Conservation (phyloP, 306 rosid species). For the Myrica gale region DNA sequence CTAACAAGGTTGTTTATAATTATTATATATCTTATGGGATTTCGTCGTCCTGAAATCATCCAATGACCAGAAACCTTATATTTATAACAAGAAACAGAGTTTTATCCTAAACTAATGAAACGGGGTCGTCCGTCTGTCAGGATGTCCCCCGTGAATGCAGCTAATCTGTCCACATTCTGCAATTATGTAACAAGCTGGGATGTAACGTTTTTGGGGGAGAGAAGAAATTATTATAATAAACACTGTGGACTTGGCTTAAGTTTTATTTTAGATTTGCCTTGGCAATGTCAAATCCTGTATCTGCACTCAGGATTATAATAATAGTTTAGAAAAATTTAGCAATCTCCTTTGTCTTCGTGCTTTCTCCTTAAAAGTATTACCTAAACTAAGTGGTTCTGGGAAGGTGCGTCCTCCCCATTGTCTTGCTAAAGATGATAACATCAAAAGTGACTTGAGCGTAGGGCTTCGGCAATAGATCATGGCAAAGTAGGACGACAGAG, state of each 20-base stretch:
- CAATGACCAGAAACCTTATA: slow-evolving; percentile 17
- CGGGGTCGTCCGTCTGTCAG: slow-evolving; percentile 35
- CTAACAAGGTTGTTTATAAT: slow-evolving; percentile 2
- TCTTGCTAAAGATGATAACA: slow-evolving; percentile 40
- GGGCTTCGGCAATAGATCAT: slow-evolving; percentile 17
- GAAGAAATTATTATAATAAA: slow-evolving; percentile 1
- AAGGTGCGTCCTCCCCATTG: slow-evolving; percentile 32
- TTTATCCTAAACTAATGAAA: slow-evolving; percentile 2
- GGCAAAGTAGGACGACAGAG: neutral
- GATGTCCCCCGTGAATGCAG: slow-evolving; percentile 52
- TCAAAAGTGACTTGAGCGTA: slow-evolving; percentile 13
- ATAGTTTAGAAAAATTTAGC: slow-evolving; percentile 19
- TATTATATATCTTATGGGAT: slow-evolving; percentile 30
- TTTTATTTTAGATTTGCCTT: slow-evolving; percentile 7
- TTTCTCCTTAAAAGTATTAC: slow-evolving; percentile 22
- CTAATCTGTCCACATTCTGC: slow-evolving; percentile 26
- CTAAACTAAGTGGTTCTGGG: slow-evolving; percentile 20
- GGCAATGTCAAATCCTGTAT: slow-evolving; percentile 10
- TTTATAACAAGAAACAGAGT: neutral
- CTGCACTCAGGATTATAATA: neutral
- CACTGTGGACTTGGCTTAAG: neutral
- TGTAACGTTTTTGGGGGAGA: slow-evolving; percentile 2
- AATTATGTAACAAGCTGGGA: slow-evolving; percentile 10
- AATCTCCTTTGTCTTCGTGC: slow-evolving; percentile 27
- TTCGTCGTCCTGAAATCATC: slow-evolving; percentile 22